A percentile compares a stretch with the other conserved stretches of the same genome.
phyloP scores from a whole-genome alignment of 306 rosid genomes.

The Arachis stenosperma region DNA sequence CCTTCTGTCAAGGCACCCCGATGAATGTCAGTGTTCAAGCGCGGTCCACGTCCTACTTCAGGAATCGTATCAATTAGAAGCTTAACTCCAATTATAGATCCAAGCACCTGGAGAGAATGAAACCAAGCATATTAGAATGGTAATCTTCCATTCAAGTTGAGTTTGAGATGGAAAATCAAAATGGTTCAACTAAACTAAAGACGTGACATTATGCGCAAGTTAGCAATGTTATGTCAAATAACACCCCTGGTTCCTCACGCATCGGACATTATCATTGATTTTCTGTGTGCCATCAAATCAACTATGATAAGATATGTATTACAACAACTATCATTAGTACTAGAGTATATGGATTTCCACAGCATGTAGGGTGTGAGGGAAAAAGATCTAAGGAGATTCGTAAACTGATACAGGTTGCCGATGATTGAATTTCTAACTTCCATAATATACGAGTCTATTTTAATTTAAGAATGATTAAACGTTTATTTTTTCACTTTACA shows the following conservation, averaged over 20 bases:
- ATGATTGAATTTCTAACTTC: too few relatives aligned
- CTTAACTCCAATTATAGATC: conserved; percentile 75
- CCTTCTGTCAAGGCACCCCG: conserved; percentile 91
- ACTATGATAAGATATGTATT: neutral
- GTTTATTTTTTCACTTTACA: too few relatives aligned
- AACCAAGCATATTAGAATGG: conserved; percentile 26
- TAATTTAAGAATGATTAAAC: too few relatives aligned
- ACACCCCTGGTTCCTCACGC: neutral
- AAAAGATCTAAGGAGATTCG: too few relatives aligned
- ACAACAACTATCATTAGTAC: neutral
- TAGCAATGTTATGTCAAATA: conserved; percentile 11
- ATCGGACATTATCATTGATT: neutral
- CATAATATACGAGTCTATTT: too few relatives aligned
- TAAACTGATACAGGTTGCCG: too few relatives aligned
- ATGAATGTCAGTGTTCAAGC: conserved; percentile 71
- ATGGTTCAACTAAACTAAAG: conserved; percentile 19
- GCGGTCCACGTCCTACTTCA: conserved; percentile 76
- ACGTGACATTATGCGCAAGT: neutral
- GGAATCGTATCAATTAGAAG: conserved; percentile 63
- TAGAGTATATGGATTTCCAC: too few relatives aligned
- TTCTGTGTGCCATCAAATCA: neutral
- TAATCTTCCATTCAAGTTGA: conserved; percentile 22
- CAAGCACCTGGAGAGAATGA: conserved; percentile 65
- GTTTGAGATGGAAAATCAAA: neutral
- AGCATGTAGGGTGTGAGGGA: too few relatives aligned